Conservation (phyloP, 169 alveolate species). For the Eimeria acervulina region DNA sequence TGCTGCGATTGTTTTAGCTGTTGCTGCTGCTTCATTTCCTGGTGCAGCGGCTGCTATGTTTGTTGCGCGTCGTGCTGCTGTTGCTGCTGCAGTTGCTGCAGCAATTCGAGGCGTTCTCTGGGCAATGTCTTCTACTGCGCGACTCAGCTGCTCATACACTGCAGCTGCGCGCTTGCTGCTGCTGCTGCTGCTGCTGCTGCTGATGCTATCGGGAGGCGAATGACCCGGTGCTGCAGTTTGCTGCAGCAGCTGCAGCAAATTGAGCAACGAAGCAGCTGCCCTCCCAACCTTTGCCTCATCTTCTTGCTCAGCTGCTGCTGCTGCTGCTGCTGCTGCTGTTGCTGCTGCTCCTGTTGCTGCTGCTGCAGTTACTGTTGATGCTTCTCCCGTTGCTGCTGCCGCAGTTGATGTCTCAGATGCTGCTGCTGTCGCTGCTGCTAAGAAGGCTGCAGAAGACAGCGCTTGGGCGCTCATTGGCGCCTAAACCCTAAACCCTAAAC, state of each 20-base stretch:
- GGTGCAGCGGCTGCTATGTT: background rate
- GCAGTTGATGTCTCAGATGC: too few species aligned
- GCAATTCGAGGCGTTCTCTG: background rate
- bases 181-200: background rate
- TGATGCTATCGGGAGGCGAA: background rate
- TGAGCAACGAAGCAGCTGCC: background rate
- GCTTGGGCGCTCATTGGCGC: background rate
- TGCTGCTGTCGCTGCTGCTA: background rate
- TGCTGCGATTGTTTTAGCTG: conserved; percentile 1
- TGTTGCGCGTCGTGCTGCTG: background rate
- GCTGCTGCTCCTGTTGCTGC: background rate
- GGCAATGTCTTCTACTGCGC: background rate
- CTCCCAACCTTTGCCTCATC: background rate
- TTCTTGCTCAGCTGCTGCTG: background rate
- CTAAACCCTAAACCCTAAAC: conserved; percentile 25
- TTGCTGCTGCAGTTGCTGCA: background rate
- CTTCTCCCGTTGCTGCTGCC: background rate
- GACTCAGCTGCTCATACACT: background rate
- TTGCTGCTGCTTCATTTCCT: conserved; percentile 18
- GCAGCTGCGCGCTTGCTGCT: background rate
- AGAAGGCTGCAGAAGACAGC: background rate
- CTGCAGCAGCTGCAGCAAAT: background rate
- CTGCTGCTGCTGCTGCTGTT: background rate
- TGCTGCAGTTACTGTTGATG: background rate
- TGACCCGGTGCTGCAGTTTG: background rate